phyloP scores from a whole-genome alignment of 1,284 basidiomycete species.

The Sphagnurus paluster region DNA sequence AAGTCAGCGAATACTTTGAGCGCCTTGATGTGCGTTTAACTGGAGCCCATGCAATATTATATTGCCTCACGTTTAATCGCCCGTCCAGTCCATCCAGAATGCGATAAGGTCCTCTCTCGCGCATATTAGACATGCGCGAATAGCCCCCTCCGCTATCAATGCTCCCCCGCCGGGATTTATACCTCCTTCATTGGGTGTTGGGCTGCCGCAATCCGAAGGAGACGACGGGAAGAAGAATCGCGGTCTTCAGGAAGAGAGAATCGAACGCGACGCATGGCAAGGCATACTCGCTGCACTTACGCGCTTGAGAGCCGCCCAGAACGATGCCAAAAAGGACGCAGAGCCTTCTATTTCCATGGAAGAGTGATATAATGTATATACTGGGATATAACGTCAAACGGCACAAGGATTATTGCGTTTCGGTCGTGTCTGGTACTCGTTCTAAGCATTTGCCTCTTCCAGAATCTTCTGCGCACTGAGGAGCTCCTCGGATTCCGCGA shows the following conservation, averaged over 20 bases:
- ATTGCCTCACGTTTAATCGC: slow-evolving; percentile 4
- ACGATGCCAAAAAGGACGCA: slow-evolving; percentile 16
- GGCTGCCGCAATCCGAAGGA: slow-evolving; percentile 50
- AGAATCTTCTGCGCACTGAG: slow-evolving; percentile 61
- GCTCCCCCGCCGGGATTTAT: slow-evolving; percentile 71
- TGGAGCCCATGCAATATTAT: slow-evolving; percentile 5
- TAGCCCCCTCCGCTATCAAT: slow-evolving; percentile 78
- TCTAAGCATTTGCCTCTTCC: slow-evolving; percentile 44
- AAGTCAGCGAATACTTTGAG: slow-evolving; percentile 82
- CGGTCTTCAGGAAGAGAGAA: slow-evolving; percentile 75
- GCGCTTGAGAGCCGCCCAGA: slow-evolving; percentile 53
- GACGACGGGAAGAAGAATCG: slow-evolving; percentile 41
- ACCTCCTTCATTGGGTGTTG: slow-evolving; percentile 76
- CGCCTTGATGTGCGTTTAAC: slow-evolving; percentile 64
- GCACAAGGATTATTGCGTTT: slow-evolving; percentile 1
- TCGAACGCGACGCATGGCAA: slow-evolving; percentile 76
- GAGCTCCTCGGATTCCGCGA: slow-evolving; percentile 54
- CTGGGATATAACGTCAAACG: slow-evolving; percentile 5
- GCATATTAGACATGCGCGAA: slow-evolving; percentile 78
- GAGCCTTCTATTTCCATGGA: slow-evolving; percentile 15
- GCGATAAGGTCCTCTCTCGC: slow-evolving; percentile 75
- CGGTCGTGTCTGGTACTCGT: slow-evolving; percentile 5
- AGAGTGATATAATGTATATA: slow-evolving; percentile 16
- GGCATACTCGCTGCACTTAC: slow-evolving; percentile 66
- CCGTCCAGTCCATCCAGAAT: slow-evolving; percentile 63